phyloP scores from a whole-genome alignment of 179 eudicot species.

The Silene coronaria region DNA sequence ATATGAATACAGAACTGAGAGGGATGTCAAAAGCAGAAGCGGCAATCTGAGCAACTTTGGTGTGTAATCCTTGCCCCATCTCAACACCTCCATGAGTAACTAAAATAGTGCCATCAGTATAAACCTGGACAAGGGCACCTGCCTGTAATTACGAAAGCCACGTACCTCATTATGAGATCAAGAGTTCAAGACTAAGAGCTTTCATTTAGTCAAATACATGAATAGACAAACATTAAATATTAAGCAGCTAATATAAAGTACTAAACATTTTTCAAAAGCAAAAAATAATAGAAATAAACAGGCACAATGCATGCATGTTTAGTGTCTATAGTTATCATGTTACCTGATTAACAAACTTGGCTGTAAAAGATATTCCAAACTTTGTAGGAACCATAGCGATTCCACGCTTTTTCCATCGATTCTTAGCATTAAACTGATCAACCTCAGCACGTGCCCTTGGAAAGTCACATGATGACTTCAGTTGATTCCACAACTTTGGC shows the following conservation, averaged over 20 bases:
- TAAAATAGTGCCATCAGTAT: constrained; percentile 93
- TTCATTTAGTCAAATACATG: not conserved
- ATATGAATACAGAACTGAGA: constrained; percentile 82
- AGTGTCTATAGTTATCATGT: not conserved
- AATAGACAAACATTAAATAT: not conserved
- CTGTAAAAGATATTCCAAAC: constrained; percentile 87
- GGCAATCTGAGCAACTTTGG: constrained; percentile 96
- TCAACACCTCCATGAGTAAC: constrained; percentile 99
- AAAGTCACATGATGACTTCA: constrained; percentile 60
- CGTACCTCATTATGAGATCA: not conserved
- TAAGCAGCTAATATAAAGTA: not conserved
- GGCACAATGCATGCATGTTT: not conserved
- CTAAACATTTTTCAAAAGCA: not conserved
- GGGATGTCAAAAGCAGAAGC: constrained; percentile 89
- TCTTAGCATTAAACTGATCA: constrained; percentile 59
- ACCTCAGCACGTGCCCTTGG: constrained; percentile 48
- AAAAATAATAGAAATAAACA: not conserved
- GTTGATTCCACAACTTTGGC: constrained; percentile 67
- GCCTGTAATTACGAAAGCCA: constrained; percentile 48
- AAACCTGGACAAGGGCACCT: constrained; percentile 97
- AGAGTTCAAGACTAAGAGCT: not conserved
- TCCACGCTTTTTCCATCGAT: constrained; percentile 95
- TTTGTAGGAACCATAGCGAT: constrained; percentile 84
- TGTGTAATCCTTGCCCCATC: constrained; percentile 99
- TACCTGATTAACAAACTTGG: constrained; percentile 99